Conservation (phyloP, 192 early-diverging fungal genomes). For the Coemansia sp. region DNA sequence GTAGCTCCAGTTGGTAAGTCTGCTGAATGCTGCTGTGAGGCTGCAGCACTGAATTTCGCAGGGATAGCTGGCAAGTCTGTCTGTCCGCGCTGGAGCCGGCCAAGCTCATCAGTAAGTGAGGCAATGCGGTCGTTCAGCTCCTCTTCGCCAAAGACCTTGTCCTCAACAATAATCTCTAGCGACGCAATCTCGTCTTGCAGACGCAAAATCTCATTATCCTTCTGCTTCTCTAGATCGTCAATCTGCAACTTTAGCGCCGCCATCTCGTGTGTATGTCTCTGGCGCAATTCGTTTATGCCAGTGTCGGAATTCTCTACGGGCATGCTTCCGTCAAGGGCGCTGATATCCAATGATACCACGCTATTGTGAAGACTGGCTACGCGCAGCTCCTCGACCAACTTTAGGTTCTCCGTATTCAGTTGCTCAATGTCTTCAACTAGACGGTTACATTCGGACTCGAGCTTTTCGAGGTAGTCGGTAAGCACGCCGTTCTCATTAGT, state of each 20-base stretch:
- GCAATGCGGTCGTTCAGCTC: conserved; percentile 67
- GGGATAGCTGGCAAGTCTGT: background rate
- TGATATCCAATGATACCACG: conserved; percentile 49
- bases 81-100: conserved; percentile 17
- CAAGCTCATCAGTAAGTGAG: conserved; percentile 58
- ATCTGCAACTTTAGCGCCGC: conserved; percentile 54
- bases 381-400: conserved; percentile 46
- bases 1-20: too few relatives aligned
- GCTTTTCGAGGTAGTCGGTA: conserved; percentile 56
- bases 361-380: conserved; percentile 53
- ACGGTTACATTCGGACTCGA: conserved; percentile 71
- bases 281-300: conserved; percentile 12
- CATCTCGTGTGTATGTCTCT: conserved; percentile 58
- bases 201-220: conserved; percentile 60
- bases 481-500: conserved; percentile 21
- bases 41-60: background rate
- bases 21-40: background rate
- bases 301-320: conserved; percentile 10
- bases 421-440: conserved; percentile 77
- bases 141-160: conserved; percentile 70
- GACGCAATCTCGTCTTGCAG: conserved; percentile 67
- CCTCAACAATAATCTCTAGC: conserved; percentile 69
- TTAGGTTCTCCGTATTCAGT: conserved; percentile 61
- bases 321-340: conserved; percentile 22
- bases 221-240: conserved; percentile 59